Conservation (phyloP, 352 stramenopile species). For the Pythium aphanidermatum region DNA sequence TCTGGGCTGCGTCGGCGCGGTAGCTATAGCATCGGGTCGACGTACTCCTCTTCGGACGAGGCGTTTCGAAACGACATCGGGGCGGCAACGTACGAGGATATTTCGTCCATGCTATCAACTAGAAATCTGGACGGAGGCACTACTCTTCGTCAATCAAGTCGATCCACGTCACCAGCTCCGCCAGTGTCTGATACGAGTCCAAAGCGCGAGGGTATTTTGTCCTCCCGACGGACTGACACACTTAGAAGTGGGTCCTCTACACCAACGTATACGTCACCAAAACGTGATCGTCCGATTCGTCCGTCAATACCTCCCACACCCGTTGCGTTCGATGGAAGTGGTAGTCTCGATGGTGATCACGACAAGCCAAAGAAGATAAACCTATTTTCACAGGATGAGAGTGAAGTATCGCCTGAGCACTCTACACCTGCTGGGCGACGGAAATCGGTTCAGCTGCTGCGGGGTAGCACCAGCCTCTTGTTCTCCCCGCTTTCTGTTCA, state of each 20-base stretch:
- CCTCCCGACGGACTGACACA: no score
- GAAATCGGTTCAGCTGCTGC: conserved; percentile 4
- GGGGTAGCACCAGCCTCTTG: conserved; percentile 8
- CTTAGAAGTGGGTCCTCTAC: background rate
- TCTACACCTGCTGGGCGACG: no score
- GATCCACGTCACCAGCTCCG: conserved; percentile 6
- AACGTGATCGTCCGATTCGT: background rate
- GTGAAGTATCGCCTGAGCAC: no score
- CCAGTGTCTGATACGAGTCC: no score
- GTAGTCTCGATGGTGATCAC: conserved; percentile 1
- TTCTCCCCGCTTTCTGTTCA: conserved; percentile 18
- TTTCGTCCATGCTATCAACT: conserved; percentile 7
- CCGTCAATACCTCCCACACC: conserved; percentile 10
- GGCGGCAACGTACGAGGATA: conserved; percentile 13
- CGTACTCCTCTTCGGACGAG: background rate
- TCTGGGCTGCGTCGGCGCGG: conserved; percentile 8
- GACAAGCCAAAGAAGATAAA: background rate
- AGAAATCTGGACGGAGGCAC: background rate
- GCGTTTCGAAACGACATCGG: background rate
- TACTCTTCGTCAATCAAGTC: conserved; percentile 9
- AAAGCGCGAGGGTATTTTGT: no score
- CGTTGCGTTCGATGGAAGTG: conserved; percentile 8
- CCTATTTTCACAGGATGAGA: no score
- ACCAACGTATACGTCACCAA: background rate
- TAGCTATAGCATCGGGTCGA: conserved; percentile 16